phyloP scores from a whole-genome alignment of 495 filamentous ascomycete genomes.

The Sporormia fimetaria region DNA sequence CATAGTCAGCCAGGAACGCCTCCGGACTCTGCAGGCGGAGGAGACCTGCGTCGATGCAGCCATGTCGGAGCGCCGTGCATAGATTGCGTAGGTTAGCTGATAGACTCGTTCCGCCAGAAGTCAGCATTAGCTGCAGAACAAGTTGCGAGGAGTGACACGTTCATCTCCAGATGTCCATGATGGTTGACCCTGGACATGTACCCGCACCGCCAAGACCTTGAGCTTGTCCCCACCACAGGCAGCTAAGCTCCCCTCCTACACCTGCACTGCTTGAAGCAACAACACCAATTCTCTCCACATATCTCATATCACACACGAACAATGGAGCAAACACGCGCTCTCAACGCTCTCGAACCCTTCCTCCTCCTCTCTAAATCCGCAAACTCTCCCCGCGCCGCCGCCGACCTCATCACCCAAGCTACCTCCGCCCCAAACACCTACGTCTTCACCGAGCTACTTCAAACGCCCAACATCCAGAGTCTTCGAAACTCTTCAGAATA shows the following conservation, averaged over 20 bases:
- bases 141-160: too few relatives aligned
- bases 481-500: conserved; percentile 48
- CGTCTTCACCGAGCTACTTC: conserved; percentile 88
- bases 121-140: too few relatives aligned
- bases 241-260: neutral
- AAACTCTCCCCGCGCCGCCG: conserved; percentile 67
- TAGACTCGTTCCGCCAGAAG: too few relatives aligned
- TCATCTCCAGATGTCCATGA: too few relatives aligned
- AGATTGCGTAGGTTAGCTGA: too few relatives aligned
- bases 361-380: conserved; percentile 78
- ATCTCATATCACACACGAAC: conserved; percentile 13
- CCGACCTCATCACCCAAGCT: conserved; percentile 77
- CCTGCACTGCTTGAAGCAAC: conserved; percentile 5
- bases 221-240: too few relatives aligned
- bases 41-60: too few relatives aligned
- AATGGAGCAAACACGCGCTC: conserved; percentile 79
- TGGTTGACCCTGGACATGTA: too few relatives aligned
- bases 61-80: too few relatives aligned
- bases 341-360: conserved; percentile 77
- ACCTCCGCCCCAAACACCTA: conserved; percentile 81
- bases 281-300: conserved; percentile 17
- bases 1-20: too few relatives aligned
- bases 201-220: too few relatives aligned
- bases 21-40: too few relatives aligned
- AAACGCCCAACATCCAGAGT: conserved; percentile 67